Evolutionary conservation across 495 filamentous ascomycete genomes (phyloP), one percentile per base, ranked within the genome.

Genomic region (Penicillium subrubescens): DNA sequence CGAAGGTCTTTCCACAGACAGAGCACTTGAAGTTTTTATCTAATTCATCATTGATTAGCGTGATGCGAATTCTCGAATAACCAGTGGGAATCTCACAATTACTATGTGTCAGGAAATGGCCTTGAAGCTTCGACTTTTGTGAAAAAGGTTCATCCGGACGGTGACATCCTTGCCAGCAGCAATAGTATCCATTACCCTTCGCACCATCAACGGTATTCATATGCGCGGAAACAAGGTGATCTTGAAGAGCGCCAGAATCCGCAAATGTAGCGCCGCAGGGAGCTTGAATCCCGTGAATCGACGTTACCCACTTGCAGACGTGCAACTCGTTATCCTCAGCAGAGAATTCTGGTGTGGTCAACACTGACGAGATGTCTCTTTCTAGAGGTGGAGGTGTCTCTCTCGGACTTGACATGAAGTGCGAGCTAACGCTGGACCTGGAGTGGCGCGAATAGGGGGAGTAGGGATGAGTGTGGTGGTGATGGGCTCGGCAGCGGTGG

Each of bases 111-210:
- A 82, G 61, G 52, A 81, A 82, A 57, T 82, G 80, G 5, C 80
- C 80, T 51, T 82, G 80, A n/a, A 82, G 73, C 53, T 82, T 82
- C 1, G 80, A 82, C 61, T 82, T 82, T 56, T 82, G 80, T 46
- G 80, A 82, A 51, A 82, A 82, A 3, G 80, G 79, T 57, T 82
- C 79, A 43, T 79, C 69, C 3, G 80, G 80, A 0, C 80, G 80
- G 58, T 78, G 74, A 34, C 80, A 82, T 11, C 79, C 80, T 56
- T 77, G 73, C 80, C 80, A 82, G 64, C 79, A 75, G 57, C 80
- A 82, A 57, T 82, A 82, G 64, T 82, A 82, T n/a, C 80, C 80
- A 19, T 72, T 75, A 1, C 80, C 79, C 65, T 76, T 81, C n/a
- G 75, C 73, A 2, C 80, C 80, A 31, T 79, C 70, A 25, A 82